Evolutionary conservation across 768 basidiomycete species (phyloP), one percentile per base, ranked within the genome.

Genomic region (Mrakia hoshinonis): DNA sequence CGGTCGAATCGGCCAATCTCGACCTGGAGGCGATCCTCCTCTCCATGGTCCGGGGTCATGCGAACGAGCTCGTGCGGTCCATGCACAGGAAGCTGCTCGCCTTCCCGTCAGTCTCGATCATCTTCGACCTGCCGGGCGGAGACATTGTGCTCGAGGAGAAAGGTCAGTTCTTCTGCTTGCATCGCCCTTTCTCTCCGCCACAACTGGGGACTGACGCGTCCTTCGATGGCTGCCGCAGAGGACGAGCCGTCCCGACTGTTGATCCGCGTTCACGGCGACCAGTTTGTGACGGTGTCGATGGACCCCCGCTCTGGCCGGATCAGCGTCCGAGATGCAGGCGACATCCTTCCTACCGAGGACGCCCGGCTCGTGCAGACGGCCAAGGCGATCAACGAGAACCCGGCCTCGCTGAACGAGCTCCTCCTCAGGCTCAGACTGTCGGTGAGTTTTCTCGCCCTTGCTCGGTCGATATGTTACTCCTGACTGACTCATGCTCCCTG

Each of bases 271-370:
- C 91, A 89, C 75, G 87, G 87, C 1, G 88, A 89, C 72, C 89
- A 92, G 76, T 80, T 87, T 20, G 87, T 91, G 24, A 81, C 88
- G 29, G 84, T 94, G 60, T 87, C 87, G 4, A 85, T 95, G 49
- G 92, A 94, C 74, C 80, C 87, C 4, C 83, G 91, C 74, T 92
- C 89, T 0, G 92, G 92, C 7, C 85, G 86, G 43, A 80, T 94
- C 73, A 88, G 85, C 73, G 82, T 94, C 60, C 84, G 87, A 29
- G 92, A 94, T 78, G 88, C 87, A 2, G 91, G 91, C 9, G 89
- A 89, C 76, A 84, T 91, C 26, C 87, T 88, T 12, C 86, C 88
- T 36, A 86, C 87, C 29, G 83, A 89, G 43, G 88, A 85, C 0
- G 85, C 85, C n/a, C 83, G 85, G 38, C 89, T 90, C 76, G 81